Conservation (phyloP, 2,329 filamentous ascomycete species). For the Didymella pinodella region DNA sequence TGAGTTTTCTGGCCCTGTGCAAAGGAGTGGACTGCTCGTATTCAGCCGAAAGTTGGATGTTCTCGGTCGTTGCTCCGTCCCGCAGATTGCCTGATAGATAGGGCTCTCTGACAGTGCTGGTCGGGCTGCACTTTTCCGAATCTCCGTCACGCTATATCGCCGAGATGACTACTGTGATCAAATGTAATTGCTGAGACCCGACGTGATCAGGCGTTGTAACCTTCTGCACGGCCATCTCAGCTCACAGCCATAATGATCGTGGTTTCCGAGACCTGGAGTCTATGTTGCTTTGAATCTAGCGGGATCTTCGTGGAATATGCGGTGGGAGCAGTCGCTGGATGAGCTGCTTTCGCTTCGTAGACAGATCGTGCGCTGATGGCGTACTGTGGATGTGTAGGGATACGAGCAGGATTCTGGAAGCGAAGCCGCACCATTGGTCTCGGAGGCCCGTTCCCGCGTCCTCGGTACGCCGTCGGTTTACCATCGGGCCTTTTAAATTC, state of each 20-base stretch:
- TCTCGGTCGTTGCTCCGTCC: neutral
- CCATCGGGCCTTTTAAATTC: slow-evolving; percentile 1
- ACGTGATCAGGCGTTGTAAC: neutral
- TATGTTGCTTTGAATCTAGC: neutral
- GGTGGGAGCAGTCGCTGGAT: neutral
- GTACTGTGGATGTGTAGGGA: neutral
- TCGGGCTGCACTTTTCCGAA: neutral
- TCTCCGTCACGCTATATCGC: neutral
- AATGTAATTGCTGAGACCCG: neutral
- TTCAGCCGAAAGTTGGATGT: neutral
- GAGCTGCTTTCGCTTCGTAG: neutral
- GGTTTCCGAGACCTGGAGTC: neutral
- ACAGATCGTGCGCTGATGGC: neutral
- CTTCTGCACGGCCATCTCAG: neutral
- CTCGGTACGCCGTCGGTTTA: slow-evolving; percentile 6
- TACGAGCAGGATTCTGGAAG: neutral
- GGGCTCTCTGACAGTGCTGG: neutral
- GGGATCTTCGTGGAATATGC: neutral
- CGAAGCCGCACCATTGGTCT: slow-evolving; percentile 1
- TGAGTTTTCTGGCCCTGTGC: neutral
- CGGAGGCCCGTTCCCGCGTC: neutral
- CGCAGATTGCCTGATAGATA: neutral
- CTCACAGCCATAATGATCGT: neutral
- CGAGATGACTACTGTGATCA: neutral
- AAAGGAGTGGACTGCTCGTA: neutral